These are phyloP conservation scores for Alternaria sp. DNA, from an alignment of 2,329 filamentous ascomycete species.

Conservation along the genomic window DNA sequence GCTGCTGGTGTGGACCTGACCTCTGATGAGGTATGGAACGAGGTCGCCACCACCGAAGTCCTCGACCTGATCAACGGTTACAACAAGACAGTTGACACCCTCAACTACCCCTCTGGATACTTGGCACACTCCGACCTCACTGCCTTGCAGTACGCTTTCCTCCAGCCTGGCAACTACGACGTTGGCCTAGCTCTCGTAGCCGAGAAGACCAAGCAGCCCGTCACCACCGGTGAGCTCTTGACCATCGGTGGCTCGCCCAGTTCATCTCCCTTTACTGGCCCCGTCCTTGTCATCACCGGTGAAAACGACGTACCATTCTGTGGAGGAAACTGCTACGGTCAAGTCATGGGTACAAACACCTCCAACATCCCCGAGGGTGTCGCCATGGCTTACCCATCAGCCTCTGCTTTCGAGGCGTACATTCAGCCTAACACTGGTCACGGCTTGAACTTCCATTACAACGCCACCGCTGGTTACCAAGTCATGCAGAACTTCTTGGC, in stretches of 20 bases:
- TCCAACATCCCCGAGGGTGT: conserved; percentile 58
- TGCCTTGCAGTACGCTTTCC: conserved; percentile 62
- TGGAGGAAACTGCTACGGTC: conserved; percentile 64
- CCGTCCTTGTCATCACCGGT: conserved; percentile 68
- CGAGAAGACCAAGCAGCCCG: conserved; percentile 63
- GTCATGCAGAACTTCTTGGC: conserved; percentile 50
- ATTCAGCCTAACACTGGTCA: conserved; percentile 61
- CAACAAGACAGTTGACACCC: conserved; percentile 34
- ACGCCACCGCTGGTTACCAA: conserved; percentile 52
- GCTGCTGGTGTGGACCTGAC: conserved; percentile 24
- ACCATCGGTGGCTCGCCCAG: conserved; percentile 59
- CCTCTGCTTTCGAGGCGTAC: conserved; percentile 61
- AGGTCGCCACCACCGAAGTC: conserved; percentile 42
- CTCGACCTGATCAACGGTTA: conserved; percentile 41
- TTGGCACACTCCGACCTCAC: conserved; percentile 58
- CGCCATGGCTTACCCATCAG: conserved; percentile 55
- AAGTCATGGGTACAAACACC: conserved; percentile 51
- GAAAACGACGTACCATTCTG: conserved; percentile 64
- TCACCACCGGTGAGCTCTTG: conserved; percentile 67
- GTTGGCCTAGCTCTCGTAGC: conserved; percentile 60
- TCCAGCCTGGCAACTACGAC: conserved; percentile 64
- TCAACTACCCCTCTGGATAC: conserved; percentile 61
- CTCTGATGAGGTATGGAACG: conserved; percentile 38
- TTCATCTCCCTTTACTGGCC: conserved; percentile 58
- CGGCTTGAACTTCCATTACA: conserved; percentile 60